These are phyloP conservation scores for Aurinia saxatilis DNA, from an alignment of 345 rosid species.

Conservation along the genomic window DNA sequence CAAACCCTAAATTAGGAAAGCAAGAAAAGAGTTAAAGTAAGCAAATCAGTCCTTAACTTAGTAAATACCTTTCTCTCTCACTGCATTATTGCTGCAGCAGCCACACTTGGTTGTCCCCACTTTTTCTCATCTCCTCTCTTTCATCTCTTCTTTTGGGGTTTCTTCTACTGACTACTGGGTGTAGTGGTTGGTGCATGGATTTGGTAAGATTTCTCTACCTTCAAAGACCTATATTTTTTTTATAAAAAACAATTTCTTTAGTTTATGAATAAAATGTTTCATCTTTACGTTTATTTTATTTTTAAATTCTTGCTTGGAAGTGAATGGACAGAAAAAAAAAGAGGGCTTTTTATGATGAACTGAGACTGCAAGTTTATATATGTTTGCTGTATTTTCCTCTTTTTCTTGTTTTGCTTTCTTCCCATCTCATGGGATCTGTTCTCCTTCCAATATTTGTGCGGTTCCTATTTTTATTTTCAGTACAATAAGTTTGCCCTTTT, in stretches of 20 bases:
- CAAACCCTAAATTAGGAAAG: slow-evolving; percentile 44
- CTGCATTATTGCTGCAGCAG: slow-evolving; percentile 2
- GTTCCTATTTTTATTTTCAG: slow-evolving; percentile 6
- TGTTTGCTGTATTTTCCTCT: not conserved
- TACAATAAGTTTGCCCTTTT: slow-evolving; percentile 13
- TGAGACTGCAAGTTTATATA: slow-evolving; percentile 1
- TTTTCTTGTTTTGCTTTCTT: slow-evolving; percentile 8
- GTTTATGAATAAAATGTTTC: slow-evolving; percentile 9
- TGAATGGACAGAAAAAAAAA: not conserved
- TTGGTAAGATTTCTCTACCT: slow-evolving; percentile 26
- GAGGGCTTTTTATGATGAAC: not conserved
- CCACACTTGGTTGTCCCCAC: slow-evolving; percentile 22
- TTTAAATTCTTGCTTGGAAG: slow-evolving; percentile 7
- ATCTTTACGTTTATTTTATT: not conserved
- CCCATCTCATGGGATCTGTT: slow-evolving; percentile 24
- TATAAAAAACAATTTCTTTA: slow-evolving; percentile 4
- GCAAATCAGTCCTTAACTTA: slow-evolving; percentile 11
- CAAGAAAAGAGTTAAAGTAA: slow-evolving; percentile 13
- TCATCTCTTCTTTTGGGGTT: slow-evolving; percentile 19
- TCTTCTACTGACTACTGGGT: slow-evolving; percentile 24
- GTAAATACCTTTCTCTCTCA: slow-evolving; percentile 12
- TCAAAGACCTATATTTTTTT: slow-evolving; percentile 4
- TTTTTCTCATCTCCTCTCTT: slow-evolving; percentile 26
- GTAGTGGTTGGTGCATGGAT: slow-evolving; percentile 24
- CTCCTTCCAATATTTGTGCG: slow-evolving; percentile 14